phyloP scores from a whole-genome alignment of 1,139 yeast genomes.

The Sugiyamaella grinbergsii region DNA sequence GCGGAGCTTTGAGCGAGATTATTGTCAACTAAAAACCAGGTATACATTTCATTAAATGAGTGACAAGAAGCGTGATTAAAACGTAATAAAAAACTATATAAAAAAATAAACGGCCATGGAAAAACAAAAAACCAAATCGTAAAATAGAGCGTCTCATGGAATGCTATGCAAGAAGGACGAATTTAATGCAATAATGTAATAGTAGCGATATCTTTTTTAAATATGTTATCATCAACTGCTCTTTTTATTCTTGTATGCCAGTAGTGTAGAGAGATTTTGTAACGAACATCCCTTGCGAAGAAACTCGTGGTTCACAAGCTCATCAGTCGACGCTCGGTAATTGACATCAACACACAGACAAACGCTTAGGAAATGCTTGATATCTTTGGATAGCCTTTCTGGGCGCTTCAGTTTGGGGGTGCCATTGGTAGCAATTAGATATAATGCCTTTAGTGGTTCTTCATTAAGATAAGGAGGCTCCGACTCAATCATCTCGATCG shows the following conservation, averaged over 20 bases:
- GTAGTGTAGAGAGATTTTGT: conserved; percentile 64
- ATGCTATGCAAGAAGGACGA: too few relatives aligned
- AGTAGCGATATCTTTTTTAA: background rate
- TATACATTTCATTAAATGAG: conserved; percentile 14
- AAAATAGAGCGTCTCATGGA: conserved; percentile 1
- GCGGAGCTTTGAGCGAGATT: too few relatives aligned
- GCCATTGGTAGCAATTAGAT: conserved; percentile 93
- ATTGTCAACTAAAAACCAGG: too few relatives aligned
- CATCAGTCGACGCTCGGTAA: conserved; percentile 88
- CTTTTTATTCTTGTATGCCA: conserved; percentile 60
- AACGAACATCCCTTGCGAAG: conserved; percentile 72
- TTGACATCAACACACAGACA: conserved; percentile 95
- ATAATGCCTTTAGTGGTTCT: conserved; percentile 86
- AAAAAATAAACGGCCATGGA: background rate
- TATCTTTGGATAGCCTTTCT: conserved; percentile 70
- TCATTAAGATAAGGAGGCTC: conserved; percentile 98
- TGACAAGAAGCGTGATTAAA: conserved; percentile 7
- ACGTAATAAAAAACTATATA: background rate
- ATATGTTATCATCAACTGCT: conserved; percentile 1
- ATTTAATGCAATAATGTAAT: background rate
- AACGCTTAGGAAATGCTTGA: conserved; percentile 84
- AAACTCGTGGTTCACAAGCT: conserved; percentile 78
- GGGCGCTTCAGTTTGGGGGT: conserved; percentile 94
- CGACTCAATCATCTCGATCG: conserved; percentile 97
- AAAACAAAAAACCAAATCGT: background rate